phyloP scores from a whole-genome alignment of 164 flowering plant genomes.

The Dillenia turbinata region DNA sequence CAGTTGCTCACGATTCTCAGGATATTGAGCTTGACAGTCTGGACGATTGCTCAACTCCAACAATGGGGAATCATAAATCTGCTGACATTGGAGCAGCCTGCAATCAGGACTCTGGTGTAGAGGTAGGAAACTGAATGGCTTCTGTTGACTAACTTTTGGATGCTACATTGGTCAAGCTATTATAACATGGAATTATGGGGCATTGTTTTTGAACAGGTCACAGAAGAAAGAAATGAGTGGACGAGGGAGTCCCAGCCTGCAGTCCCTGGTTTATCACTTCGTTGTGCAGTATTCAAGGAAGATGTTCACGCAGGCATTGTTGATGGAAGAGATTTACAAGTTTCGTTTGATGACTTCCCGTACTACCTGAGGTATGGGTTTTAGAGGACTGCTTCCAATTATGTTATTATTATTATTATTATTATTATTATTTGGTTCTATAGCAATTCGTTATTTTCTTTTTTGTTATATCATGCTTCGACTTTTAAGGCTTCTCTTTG shows the following conservation, averaged over 20 bases:
- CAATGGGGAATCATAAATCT: constrained; percentile 37
- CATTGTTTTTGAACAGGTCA: constrained; percentile 40
- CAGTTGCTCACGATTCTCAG: constrained; percentile 40
- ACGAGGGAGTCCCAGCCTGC: constrained; percentile 52
- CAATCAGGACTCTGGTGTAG: constrained; percentile 47
- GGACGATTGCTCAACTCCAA: constrained; percentile 45
- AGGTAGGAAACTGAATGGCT: constrained; percentile 48
- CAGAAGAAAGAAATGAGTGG: constrained; percentile 57
- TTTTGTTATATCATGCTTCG: no score
- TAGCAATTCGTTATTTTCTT: no score
- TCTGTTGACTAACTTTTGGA: constrained; percentile 38
- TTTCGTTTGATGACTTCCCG: constrained; percentile 71
- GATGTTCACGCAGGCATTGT: constrained; percentile 60
- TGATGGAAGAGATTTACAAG: constrained; percentile 55
- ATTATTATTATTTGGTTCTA: no score
- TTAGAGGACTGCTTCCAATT: background rate
- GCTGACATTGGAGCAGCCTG: constrained; percentile 37
- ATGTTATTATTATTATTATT: no score
- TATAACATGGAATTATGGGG: constrained; percentile 40
- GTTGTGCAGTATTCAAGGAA: constrained; percentile 58
- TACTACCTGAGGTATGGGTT: constrained; percentile 65
- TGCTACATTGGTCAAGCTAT: constrained; percentile 36
- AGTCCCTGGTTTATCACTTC: constrained; percentile 44
- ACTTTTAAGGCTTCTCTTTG: no score
- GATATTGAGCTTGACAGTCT: constrained; percentile 53